Evolutionary conservation across 2,329 filamentous ascomycete species (phyloP), one percentile per base, ranked within the genome.

Genomic region (Phaeoacremonium minimum): DNA sequence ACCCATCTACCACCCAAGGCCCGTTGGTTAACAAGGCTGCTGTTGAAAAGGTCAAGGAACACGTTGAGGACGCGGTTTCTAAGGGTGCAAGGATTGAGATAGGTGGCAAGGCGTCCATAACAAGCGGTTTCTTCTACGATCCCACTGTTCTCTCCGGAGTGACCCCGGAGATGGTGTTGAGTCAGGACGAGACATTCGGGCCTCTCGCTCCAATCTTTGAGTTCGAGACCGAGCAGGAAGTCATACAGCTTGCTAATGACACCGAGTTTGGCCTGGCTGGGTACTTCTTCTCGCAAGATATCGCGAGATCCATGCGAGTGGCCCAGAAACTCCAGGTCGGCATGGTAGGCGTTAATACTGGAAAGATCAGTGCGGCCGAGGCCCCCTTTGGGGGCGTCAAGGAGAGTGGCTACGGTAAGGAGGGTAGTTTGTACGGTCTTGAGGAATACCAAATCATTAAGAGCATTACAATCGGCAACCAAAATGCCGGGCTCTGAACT

Each of bases 101-200:
- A 4, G 48, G 48, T 29, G 83, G 83, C 7, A 67, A 81, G 53
- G 72, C 67, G 53, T 61, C 81, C 35, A 65, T 75, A 6, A 74
- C 83, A 22, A 82, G 83, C 4, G 55, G 66, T 7, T 84, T 84
- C 57, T 88, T 85, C 65, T 86, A 77, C 61, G 69, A 82, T 42
- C 80, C 80, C 1, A 87, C 84, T 0, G 77, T 87, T 15, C 71
- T 88, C 38, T 73, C 77, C n/a, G 78, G 77, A 12, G 38, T 48
- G 6, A 45, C 42, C 6, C 4, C 37, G 7, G 42, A 44, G 6
- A 50, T 49, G 43, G 13, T 17, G 3, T 33, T 52, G 3, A 34
- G 17, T 19, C 20, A 16, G 1, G 46, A 49, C 11, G 50, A 51
- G 35, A 45, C 42, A 12, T 51, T 49, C 28, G 50, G 46, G 5